Conservation (phyloP, 2,329 filamentous ascomycete genomes). For the Cercospora sp. region DNA sequence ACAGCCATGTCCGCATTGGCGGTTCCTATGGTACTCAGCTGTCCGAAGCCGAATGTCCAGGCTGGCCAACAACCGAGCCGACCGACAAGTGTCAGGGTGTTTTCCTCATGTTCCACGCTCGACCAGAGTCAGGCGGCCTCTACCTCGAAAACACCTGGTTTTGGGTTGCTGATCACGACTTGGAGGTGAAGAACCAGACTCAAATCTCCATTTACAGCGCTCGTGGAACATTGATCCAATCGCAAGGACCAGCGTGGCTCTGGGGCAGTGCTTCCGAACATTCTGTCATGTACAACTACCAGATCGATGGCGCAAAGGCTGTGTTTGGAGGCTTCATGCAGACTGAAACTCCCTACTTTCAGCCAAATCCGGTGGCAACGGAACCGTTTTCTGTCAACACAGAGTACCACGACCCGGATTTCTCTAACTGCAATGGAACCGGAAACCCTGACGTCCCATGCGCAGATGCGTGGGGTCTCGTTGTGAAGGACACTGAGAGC, state of each 20-base stretch:
- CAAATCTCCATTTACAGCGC: conserved; percentile 48
- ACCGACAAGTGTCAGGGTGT: conserved; percentile 66
- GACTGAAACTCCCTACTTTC: conserved; percentile 56
- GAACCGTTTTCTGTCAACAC: conserved; percentile 56
- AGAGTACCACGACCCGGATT: conserved; percentile 46
- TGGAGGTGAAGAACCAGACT: conserved; percentile 44
- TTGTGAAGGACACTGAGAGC: conserved; percentile 40
- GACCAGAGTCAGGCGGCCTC: conserved; percentile 64
- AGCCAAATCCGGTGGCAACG: conserved; percentile 56
- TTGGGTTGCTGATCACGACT: conserved; percentile 57
- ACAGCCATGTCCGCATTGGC: conserved; percentile 92
- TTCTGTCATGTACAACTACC: conserved; percentile 57
- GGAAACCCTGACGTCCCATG: conserved; percentile 29
- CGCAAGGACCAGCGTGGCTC: conserved; percentile 55
- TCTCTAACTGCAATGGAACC: conserved; percentile 38
- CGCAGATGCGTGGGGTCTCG: conserved; percentile 50
- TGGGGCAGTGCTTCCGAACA: conserved; percentile 56
- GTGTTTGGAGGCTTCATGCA: conserved; percentile 55
- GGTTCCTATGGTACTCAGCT: conserved; percentile 81
- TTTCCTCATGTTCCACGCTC: conserved; percentile 51
- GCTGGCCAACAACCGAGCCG: conserved; percentile 69
- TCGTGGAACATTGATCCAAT: conserved; percentile 45
- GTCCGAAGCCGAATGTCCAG: conserved; percentile 63
- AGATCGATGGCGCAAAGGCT: conserved; percentile 52
- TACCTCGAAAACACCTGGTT: conserved; percentile 59